These are phyloP conservation scores for Psilocybe sp. DNA, from an alignment of 768 basidiomycete genomes.

Conservation along the genomic window DNA sequence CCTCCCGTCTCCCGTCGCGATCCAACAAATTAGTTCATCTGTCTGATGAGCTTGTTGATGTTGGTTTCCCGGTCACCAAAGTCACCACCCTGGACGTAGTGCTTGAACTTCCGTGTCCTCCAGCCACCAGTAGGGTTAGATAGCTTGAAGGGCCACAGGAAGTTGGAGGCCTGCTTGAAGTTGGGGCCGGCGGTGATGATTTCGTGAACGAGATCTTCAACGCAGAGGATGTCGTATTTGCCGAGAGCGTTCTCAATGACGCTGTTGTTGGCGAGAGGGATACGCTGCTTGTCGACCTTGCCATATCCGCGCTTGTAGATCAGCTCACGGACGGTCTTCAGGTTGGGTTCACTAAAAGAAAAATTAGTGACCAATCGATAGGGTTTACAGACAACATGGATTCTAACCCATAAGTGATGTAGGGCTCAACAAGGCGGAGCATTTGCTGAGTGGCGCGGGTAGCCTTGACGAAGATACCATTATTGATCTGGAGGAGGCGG, in stretches of 20 bases:
- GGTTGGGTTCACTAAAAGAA: constrained; percentile 78
- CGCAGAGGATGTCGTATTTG: constrained; percentile 92
- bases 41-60: constrained; percentile 97
- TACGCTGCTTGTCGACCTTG: constrained; percentile 96
- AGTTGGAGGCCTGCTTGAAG: constrained; percentile 98
- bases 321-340: constrained; percentile 94
- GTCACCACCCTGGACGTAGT: constrained; percentile 94
- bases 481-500: constrained; percentile 99
- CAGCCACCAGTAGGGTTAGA: constrained; percentile 99
- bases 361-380: background rate
- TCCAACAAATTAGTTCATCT: constrained; percentile 69
- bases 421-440: constrained; percentile 96
- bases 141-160: constrained; percentile 99
- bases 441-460: constrained; percentile 96
- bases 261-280: constrained; percentile 91
- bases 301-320: constrained; percentile 99
- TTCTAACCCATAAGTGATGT: constrained; percentile 88
- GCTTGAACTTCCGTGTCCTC: constrained; percentile 97
- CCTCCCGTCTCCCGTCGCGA: constrained; percentile 13
- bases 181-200: constrained; percentile 93
- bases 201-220: constrained; percentile 98
- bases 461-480: constrained; percentile 96
- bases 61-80: constrained; percentile 94
- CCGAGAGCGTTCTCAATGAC: constrained; percentile 90
- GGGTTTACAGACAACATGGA: background rate